These are phyloP conservation scores for Pseudogymnoascus destructans DNA, from an alignment of 2,329 filamentous ascomycete genomes.

Conservation along the genomic window DNA sequence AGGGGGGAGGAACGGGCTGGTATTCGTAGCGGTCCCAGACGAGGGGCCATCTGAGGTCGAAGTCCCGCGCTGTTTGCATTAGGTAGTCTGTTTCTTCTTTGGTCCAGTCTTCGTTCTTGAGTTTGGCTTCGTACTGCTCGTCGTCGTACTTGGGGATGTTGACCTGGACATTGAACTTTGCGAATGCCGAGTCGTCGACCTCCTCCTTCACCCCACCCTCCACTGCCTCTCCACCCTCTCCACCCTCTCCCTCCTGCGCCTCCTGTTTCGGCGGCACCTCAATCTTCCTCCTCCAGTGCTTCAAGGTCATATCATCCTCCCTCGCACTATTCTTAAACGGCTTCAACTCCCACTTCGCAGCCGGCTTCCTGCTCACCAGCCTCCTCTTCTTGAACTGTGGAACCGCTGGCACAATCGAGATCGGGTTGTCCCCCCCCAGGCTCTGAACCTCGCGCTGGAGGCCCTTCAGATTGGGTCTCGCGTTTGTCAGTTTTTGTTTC, in stretches of 20 bases:
- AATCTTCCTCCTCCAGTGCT: conserved; percentile 66
- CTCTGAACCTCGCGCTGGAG: conserved; percentile 54
- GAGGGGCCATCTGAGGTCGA: conserved; percentile 78
- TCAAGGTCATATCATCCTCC: conserved; percentile 54
- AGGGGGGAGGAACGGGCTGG: conserved; percentile 33
- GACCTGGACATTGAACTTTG: conserved; percentile 77
- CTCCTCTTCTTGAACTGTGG: conserved; percentile 46
- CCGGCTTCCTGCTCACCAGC: conserved; percentile 41
- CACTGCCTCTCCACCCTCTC: conserved; percentile 30
- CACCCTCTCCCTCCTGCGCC: conserved; percentile 25
- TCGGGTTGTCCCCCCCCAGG: conserved; percentile 52
- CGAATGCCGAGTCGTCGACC: conserved; percentile 52
- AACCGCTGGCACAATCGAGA: conserved; percentile 50
- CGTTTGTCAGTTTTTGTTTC: conserved; percentile 56
- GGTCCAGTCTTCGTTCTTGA: conserved; percentile 70
- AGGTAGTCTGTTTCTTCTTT: conserved; percentile 91
- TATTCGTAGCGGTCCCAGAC: conserved; percentile 91
- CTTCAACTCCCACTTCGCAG: conserved; percentile 50
- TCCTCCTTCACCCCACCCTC: conserved; percentile 28
- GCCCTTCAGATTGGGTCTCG: conserved; percentile 47
- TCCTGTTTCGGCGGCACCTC: conserved; percentile 30
- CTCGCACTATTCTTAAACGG: conserved; percentile 70
- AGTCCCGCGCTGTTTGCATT: conserved; percentile 60
- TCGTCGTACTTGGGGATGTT: conserved; percentile 71
- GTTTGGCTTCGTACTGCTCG: conserved; percentile 66